These are phyloP conservation scores for Mycena maculata DNA, from an alignment of 768 basidiomycete species.

Conservation along the genomic window DNA sequence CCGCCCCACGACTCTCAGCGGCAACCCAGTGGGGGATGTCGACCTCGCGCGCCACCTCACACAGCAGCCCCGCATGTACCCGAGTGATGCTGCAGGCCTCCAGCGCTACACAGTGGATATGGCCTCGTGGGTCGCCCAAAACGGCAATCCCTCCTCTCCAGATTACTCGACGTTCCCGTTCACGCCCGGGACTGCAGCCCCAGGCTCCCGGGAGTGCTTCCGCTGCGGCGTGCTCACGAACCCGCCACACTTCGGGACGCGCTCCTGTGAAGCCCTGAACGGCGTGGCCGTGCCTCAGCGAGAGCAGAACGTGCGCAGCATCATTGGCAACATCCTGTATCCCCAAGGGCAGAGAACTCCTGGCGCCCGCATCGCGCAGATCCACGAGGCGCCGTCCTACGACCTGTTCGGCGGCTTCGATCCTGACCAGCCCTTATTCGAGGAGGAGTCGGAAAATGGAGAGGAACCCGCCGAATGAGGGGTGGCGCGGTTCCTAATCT, in stretches of 20 bases:
- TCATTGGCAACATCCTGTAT: neutral
- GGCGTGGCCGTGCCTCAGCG: neutral
- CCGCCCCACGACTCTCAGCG: neutral
- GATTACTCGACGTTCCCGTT: conserved; percentile 13
- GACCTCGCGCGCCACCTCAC: neutral
- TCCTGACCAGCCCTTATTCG: conserved; percentile 1
- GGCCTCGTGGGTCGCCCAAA: conserved; percentile 11
- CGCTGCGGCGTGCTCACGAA: conserved; percentile 14
- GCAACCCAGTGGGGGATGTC: neutral
- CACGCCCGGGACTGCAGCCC: conserved; percentile 10
- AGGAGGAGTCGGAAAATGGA: conserved; percentile 28
- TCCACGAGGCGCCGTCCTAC: conserved; percentile 19
- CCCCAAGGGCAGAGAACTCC: neutral
- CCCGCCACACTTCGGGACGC: conserved; percentile 4
- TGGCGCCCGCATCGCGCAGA: neutral
- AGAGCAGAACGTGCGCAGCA: neutral
- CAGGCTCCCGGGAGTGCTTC: conserved; percentile 17
- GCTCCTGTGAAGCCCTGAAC: neutral
- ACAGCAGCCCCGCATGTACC: neutral
- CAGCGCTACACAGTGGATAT: conserved; percentile 6
- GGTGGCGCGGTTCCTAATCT: conserved; percentile 23
- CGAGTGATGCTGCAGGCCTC: neutral
- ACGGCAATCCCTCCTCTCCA: neutral
- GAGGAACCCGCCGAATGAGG: conserved; percentile 22
- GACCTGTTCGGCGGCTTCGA: conserved; percentile 15